Evolutionary conservation across 441 rosid species (phyloP).

Genomic region (Pelargonium australe): DNA sequence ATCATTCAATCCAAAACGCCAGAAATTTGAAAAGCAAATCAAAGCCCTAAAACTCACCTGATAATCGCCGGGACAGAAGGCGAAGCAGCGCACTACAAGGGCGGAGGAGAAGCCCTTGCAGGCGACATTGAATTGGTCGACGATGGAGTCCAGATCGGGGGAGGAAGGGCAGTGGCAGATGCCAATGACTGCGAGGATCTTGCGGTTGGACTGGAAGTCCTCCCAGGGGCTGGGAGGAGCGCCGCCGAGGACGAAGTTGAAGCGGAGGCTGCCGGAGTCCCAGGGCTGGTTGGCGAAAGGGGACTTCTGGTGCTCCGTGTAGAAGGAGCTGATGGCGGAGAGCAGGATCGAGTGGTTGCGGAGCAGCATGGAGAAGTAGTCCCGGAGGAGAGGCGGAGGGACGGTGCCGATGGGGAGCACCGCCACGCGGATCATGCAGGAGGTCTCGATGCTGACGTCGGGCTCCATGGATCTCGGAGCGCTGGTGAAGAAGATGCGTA

Average conservation of each 20-base stretch:
- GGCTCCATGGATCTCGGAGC: constrained; percentile 57
- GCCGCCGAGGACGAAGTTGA: constrained; percentile 85
- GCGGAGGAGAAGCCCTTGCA: constrained; percentile 63
- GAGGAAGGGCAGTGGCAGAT: constrained; percentile 86
- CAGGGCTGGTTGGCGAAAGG: constrained; percentile 86
- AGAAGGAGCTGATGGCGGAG: constrained; percentile 80
- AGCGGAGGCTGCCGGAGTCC: constrained; percentile 83
- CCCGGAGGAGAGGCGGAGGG: constrained; percentile 60
- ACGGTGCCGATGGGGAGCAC: constrained; percentile 72
- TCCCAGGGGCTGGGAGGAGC: constrained; percentile 96
- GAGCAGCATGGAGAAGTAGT: constrained; percentile 72
- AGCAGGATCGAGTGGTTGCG: constrained; percentile 70
- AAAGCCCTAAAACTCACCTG: constrained; percentile 44
- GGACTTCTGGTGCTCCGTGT: constrained; percentile 94
- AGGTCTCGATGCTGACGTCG: constrained; percentile 86
- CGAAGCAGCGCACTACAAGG: constrained; percentile 82
- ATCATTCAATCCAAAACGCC: neutral
- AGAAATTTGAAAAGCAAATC: neutral
- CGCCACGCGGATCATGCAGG: constrained; percentile 79
- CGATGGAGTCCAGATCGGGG: constrained; percentile 65
- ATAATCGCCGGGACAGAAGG: constrained; percentile 74
- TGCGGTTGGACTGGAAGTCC: constrained; percentile 90
- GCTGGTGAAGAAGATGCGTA: neutral
- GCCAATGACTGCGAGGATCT: constrained; percentile 84
- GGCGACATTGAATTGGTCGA: constrained; percentile 49